Evolutionary conservation across 2,329 filamentous ascomycete genomes (phyloP).

Genomic region (Fusarium proliferatum): DNA sequence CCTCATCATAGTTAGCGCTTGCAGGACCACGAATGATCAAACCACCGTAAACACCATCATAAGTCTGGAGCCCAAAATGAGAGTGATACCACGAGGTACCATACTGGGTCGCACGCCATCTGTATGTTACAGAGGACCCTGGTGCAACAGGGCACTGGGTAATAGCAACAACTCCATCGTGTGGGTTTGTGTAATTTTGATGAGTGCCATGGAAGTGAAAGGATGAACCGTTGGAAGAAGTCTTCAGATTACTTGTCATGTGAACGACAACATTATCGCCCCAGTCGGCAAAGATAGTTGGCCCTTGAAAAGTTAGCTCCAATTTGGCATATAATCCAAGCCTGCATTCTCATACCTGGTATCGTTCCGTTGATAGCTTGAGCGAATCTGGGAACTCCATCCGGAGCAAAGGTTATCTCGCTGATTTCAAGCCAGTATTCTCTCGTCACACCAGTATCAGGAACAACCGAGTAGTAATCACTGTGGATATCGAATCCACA

Average conservation of each 20-base stretch:
- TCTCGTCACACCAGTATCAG: constrained; percentile 61
- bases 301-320: constrained; percentile 49
- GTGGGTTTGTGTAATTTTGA: constrained; percentile 63
- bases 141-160: constrained; percentile 65
- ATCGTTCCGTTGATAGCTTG: constrained; percentile 68
- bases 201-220: constrained; percentile 74
- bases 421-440: constrained; percentile 61
- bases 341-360: constrained; percentile 53
- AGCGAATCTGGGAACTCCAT: constrained; percentile 57
- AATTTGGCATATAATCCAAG: not conserved
- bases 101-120: constrained; percentile 65
- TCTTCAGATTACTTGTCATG: constrained; percentile 60
- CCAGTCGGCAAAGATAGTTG: constrained; percentile 66
- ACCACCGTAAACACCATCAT: constrained; percentile 68
- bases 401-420: constrained; percentile 55
- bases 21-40: constrained; percentile 72
- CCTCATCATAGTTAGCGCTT: constrained; percentile 70
- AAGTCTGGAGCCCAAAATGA: constrained; percentile 63
- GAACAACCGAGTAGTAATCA: constrained; percentile 56
- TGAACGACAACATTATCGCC: constrained; percentile 61
- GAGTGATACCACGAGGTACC: constrained; percentile 71
- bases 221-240: constrained; percentile 65
- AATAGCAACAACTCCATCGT: constrained; percentile 66
- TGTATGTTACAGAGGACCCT: constrained; percentile 66
- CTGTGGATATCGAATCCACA: constrained; percentile 61